These are phyloP conservation scores for Botrytis porri DNA, from an alignment of 2,329 filamentous ascomycete species.

Conservation along the genomic window DNA sequence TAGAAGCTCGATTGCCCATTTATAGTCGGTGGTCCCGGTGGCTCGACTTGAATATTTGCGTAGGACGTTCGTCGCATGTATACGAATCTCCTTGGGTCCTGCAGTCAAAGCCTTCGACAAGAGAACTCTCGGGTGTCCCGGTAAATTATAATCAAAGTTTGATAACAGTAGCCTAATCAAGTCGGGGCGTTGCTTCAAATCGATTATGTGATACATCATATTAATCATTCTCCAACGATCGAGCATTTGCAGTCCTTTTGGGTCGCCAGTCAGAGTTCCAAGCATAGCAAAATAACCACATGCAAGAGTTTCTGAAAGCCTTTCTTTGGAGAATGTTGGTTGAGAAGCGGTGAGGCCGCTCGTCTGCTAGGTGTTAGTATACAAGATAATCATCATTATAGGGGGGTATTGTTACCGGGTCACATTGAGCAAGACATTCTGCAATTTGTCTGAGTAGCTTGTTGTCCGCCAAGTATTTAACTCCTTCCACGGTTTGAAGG, in stretches of 20 bases:
- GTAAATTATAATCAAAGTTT: constrained; percentile 87
- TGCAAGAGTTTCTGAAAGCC: constrained; percentile 82
- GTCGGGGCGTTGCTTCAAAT: constrained; percentile 86
- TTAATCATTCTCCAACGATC: constrained; percentile 98
- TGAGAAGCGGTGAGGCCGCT: constrained; percentile 75
- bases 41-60: constrained; percentile 76
- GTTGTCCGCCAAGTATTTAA: constrained; percentile 82
- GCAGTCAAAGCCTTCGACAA: constrained; percentile 91
- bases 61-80: constrained; percentile 81
- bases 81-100: constrained; percentile 86
- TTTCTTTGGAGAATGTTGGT: constrained; percentile 83
- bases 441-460: constrained; percentile 92
- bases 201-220: constrained; percentile 99
- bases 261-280: constrained; percentile 79
- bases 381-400: neutral
- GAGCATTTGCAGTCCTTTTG: constrained; percentile 80
- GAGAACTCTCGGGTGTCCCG: constrained; percentile 86
- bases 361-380: constrained; percentile 45
- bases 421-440: constrained; percentile 92
- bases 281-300: constrained; percentile 93
- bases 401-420: constrained; percentile 59
- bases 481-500: constrained; percentile 79
- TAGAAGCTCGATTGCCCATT: constrained; percentile 95
- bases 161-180: constrained; percentile 83
- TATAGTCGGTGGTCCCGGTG: constrained; percentile 62